Evolutionary conservation across 2,329 filamentous ascomycete genomes (phyloP), one percentile per base, ranked within the genome.

Genomic region (Aspergillus ruber): DNA sequence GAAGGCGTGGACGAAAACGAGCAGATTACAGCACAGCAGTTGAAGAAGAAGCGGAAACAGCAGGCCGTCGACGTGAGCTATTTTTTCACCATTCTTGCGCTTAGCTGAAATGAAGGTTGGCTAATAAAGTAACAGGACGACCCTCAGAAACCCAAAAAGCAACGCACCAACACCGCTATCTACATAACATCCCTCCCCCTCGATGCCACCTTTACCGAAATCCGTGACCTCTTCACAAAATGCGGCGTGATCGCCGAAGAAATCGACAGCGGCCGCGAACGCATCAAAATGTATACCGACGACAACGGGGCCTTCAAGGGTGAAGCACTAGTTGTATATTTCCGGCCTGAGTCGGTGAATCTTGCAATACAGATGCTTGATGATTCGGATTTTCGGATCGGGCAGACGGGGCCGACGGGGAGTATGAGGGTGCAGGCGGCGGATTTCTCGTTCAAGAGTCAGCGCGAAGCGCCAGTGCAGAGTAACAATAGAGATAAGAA

Each of bases 161-260:
- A 64, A 25, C 71, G 70, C 47, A 76, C 90, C 58, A 97, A 96
- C 66, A 95, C 88, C 5, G 91, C 91, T 38, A 81, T 98, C 54
- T 98, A 91, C 72, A 86, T 96, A 42, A 95, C 90, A 4, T 88
- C 87, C 10, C 79, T 98, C 3, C 94, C 93, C 0, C 69, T 76
- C 35, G 88, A 97, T 65, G 85, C 82, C 39, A 88, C 85, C 0
- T 74, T 85, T 38, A 81, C 86, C 25, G 93, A 98, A 71, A 82
- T 98, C 13, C 79, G 86, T 56, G 81, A 89, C 20, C 76, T 88
- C 23, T 98, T 98, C 73, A 88, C 84, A 43, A 91, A 88, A 66
- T 94, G 82, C 61, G 90, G 90, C 50, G 86, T 97, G 56, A 90
- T 98, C 55, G 89, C 91, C 43, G 90, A 97, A 69, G 88, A 95